Base-by-base conservation (phyloP, 2,329 filamentous ascomycete genomes). In the Microcyclospora tardicrescens region DNA sequence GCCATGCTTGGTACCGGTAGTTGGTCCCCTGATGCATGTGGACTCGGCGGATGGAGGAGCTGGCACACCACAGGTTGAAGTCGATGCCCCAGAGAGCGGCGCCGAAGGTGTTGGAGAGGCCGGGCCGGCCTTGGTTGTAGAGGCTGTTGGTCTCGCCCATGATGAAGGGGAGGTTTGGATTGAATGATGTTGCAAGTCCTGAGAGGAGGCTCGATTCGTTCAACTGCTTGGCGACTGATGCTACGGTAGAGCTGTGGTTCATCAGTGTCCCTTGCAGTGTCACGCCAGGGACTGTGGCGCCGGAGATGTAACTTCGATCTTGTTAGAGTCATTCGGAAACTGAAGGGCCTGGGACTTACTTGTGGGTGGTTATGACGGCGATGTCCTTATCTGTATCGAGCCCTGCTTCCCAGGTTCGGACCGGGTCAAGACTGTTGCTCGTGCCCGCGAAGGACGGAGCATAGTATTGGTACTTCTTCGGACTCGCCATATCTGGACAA, bases 11-110 rank as follows among this genome's bases (percentile, higher is more conserved):
- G 52, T 79, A 79, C 6, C 75, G 65, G 52, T 75, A 79, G 52
- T 77, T 67, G 11, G 72, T 77, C 10, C 75, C 76, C 61, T 72
- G 69, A 56, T 81, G 77, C 71, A 79, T 74, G 51, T 79, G 73
- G 2, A 75, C 65, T 14, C 75, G 67, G 33, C 61, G 60, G 57
- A 80, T 71, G 12, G 69, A 70, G 2, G 66, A 65, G 0, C 68
- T 61, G 1, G 75, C 76, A 38, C 66, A 66, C 51, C 70, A 73
- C 5, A 79, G 61, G 45, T 71, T 71, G 60, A 77, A 79, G 56
- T 80, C 75, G 10, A 79, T 51, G 16, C 65, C 72, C 76, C 75
- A 80, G 13, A 80, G 69, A 9, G 75, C 74, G 9, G 75, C 76
- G 28, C 76, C 77, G 53, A 80, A 81, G 0, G 72, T 65, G 59